Evolutionary conservation across 129 eudicot genomes (phyloP), one percentile per base, ranked within the genome.

Genomic region (Heracleum sosnowskyi): DNA sequence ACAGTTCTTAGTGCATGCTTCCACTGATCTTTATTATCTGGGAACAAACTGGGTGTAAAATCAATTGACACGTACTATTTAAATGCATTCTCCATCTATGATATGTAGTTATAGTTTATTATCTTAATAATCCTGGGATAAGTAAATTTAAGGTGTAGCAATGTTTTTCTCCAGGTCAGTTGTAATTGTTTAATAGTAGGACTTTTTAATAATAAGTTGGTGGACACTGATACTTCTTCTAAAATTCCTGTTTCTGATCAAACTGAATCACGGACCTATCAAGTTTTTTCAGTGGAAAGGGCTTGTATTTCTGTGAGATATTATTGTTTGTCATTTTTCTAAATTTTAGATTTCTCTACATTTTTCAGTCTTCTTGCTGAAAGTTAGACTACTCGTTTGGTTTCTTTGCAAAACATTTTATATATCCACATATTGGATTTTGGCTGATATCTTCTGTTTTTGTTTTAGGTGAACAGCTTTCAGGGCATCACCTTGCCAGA

Each of bases 401-500:
- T 33, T 28, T 51, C 10, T 40, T 75, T 75, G 45, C 5, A 8
- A 34, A 18, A 37, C 44, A 34, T 69, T 33, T 26, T 6, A 39
- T 37, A 40, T 28, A 12, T 29, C 42, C 35, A 34, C 44, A 62
- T 37, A 68, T 41, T 69, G 42, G 46, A 66, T 55, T 75, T 22
- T 71, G 63, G 46, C 77, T 64, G 45, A 39, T 44, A 68, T 26
- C 20, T n/a, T n/a, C 3, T 40, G 73, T 77, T 80, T 84, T 2
- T 77, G 24, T 34, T 69, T 77, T 69, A 95, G 99, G 97, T 90
- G 40, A 88, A 95, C 85, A 84, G 92, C 47, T 95, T 95, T 70
- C 82, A 82, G 79, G 99, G 96, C 34, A 83, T 95, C 81, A 95
- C 99, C 36, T 89, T 92, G 85, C 96, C 97, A 42, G 92, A 92